Percentiles rank a stretch among this genome's conserved stretches.
Evolutionary conservation across 1,139 yeast species (phyloP).

Genomic region (Protomyces pachydermus): DNA sequence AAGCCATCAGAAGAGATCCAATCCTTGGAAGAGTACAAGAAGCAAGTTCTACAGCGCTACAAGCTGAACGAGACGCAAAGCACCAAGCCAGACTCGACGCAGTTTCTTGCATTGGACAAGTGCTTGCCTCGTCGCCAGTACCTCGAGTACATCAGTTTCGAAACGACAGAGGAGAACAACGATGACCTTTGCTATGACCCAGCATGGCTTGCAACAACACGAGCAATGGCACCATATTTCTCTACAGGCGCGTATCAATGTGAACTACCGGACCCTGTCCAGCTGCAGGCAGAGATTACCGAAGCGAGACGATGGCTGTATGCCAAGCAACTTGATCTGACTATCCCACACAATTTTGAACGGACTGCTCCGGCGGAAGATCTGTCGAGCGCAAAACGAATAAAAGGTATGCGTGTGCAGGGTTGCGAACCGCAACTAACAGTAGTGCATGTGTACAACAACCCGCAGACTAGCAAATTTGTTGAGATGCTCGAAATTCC

Average conservation of each 20-base stretch:
- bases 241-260: slow-evolving; percentile 29
- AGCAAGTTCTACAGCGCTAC: slow-evolving; percentile 1
- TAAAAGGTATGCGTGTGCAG: not conserved
- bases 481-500: slow-evolving; percentile 29
- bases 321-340: slow-evolving; percentile 35
- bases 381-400: not conserved
- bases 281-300: slow-evolving; percentile 29
- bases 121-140: slow-evolving; percentile 61
- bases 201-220: slow-evolving; percentile 42
- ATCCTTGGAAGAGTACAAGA: slow-evolving; percentile 11
- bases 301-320: slow-evolving; percentile 37
- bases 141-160: slow-evolving; percentile 46
- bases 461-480: slow-evolving; percentile 31
- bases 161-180: slow-evolving; percentile 27
- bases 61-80: not conserved
- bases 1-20: not conserved
- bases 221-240: slow-evolving; percentile 35
- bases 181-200: slow-evolving; percentile 38
- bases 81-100: slow-evolving; percentile 41
- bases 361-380: slow-evolving; percentile 30
- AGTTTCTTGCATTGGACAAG: slow-evolving; percentile 79
- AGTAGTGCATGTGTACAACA: slow-evolving; percentile 29
- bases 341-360: slow-evolving; percentile 35
- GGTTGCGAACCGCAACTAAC: not conserved
- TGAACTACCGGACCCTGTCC: slow-evolving; percentile 29